Evolutionary conservation across 345 rosid species (phyloP).

Genomic region (Reutealis trisperma): DNA sequence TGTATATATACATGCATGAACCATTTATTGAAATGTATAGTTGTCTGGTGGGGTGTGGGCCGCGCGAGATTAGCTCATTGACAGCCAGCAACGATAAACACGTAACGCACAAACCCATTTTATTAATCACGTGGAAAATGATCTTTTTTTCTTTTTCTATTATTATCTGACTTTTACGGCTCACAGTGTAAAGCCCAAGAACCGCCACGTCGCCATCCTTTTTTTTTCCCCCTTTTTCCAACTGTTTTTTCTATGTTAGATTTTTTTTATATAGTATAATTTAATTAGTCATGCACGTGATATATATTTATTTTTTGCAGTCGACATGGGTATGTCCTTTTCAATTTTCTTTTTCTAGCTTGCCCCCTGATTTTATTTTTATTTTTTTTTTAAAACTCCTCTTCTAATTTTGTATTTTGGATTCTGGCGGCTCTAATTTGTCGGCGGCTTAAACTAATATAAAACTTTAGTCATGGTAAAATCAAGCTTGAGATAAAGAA

Average conservation of each 20-base stretch:
- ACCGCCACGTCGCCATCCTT: neutral
- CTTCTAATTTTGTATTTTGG: too few species aligned
- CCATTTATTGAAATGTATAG: neutral
- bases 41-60: neutral
- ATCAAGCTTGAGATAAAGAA: too few species aligned
- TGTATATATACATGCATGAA: too few species aligned
- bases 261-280: too few species aligned
- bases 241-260: neutral
- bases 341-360: neutral
- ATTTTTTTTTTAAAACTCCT: too few species aligned
- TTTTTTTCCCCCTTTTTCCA: neutral
- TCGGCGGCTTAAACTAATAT: too few species aligned
- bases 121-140: conserved; percentile 14
- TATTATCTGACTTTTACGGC: neutral
- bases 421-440: too few species aligned
- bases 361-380: too few species aligned
- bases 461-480: too few species aligned
- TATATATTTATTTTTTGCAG: neutral
- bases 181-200: neutral
- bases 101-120: neutral
- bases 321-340: neutral
- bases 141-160: neutral
- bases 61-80: neutral
- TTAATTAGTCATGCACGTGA: neutral
- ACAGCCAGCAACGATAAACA: neutral